A percentile compares a stretch with the other conserved stretches of the same genome.
Evolutionary conservation across 495 filamentous ascomycete species (phyloP).

Genomic region (Sordaria brevicollis): DNA sequence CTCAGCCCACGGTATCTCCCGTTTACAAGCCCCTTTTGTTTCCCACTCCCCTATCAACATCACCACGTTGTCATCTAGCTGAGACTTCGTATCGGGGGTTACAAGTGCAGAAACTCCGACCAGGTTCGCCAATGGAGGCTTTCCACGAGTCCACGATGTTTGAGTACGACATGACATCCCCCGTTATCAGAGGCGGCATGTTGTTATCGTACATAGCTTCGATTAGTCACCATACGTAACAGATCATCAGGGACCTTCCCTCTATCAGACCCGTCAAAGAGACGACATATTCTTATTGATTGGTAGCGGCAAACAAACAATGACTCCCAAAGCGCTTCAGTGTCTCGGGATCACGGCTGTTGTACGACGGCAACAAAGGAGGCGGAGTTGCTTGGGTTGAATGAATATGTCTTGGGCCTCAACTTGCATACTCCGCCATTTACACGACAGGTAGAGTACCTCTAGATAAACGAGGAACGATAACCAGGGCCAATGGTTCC

Average conservation of each 20-base stretch:
- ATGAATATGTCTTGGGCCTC: background rate
- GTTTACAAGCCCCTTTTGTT: background rate
- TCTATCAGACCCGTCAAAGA: background rate
- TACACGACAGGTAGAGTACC: too few species aligned
- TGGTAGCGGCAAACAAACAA: background rate
- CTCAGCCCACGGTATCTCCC: background rate
- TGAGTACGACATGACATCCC: background rate
- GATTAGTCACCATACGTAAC: too few species aligned
- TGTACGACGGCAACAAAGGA: background rate
- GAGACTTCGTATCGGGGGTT: background rate
- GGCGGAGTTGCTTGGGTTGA: background rate
- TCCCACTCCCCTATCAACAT: background rate
- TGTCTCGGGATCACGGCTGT: background rate
- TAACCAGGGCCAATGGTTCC: background rate
- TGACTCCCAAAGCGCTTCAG: background rate
- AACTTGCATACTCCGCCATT: background rate
- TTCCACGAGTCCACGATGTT: background rate
- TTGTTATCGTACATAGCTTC: background rate
- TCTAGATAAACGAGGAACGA: background rate
- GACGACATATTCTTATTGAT: background rate
- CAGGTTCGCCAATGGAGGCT: background rate
- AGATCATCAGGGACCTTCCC: background rate
- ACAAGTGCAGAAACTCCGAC: background rate
- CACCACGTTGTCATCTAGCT: background rate
- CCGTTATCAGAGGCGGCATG: background rate